Percentiles rank a stretch among this genome's conserved stretches.
phyloP scores from a whole-genome alignment of 768 basidiomycete genomes.

The Boletus tylopilopsis region DNA sequence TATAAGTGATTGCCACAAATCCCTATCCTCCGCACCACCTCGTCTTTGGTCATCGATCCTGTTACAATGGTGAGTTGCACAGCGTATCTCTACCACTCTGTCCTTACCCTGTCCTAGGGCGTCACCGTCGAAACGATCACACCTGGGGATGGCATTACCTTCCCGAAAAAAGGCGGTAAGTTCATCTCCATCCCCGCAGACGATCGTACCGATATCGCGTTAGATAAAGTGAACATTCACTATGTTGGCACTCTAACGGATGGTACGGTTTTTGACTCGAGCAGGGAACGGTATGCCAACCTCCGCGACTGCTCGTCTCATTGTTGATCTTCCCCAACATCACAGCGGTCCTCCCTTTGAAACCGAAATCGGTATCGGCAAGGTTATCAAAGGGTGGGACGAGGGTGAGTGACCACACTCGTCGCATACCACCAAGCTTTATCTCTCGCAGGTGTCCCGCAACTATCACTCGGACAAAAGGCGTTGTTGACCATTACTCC shows the following conservation, averaged over 20 bases:
- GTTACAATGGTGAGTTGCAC: conserved; percentile 30
- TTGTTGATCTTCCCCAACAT: conserved; percentile 6
- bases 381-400: conserved; percentile 90
- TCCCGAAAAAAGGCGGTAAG: conserved; percentile 71
- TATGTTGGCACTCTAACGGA: conserved; percentile 70
- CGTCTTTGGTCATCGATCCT: conserved; percentile 26
- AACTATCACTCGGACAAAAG: conserved; percentile 75
- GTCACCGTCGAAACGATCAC: conserved; percentile 57
- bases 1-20: conserved; percentile 36
- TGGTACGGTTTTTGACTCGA: conserved; percentile 72
- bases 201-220: conserved; percentile 25
- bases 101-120: conserved; percentile 44
- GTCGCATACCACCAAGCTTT: background rate
- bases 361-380: conserved; percentile 72
- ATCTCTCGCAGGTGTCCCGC: conserved; percentile 55
- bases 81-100: background rate
- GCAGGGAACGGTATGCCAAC: conserved; percentile 58
- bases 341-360: conserved; percentile 57
- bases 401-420: conserved; percentile 52
- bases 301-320: background rate
- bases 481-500: conserved; percentile 62
- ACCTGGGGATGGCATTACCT: conserved; percentile 60
- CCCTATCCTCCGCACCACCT: conserved; percentile 23
- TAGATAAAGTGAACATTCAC: conserved; percentile 73
- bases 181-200: conserved; percentile 16